Evolutionary conservation across 257 asterid species (phyloP).

Genomic region (Solanum pennellii): DNA sequence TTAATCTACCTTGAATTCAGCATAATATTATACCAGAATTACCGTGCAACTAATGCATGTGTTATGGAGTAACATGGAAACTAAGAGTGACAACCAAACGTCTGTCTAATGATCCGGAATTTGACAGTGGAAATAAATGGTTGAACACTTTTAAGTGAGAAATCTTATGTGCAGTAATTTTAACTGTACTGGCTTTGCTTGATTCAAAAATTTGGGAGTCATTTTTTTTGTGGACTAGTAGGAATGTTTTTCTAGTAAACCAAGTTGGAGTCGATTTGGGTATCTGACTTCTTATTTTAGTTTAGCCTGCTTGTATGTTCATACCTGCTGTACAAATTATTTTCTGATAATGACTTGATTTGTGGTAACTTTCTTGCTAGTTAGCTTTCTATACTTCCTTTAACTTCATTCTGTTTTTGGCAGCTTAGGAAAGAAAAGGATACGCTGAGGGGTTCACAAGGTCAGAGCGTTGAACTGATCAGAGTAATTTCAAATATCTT

Average conservation of each 20-base stretch:
- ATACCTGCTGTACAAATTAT: not conserved
- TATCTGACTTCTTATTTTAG: not conserved
- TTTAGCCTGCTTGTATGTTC: not conserved
- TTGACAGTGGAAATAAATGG: not conserved
- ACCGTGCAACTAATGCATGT: not conserved
- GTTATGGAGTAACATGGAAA: not conserved
- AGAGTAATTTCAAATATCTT: conserved; percentile 30
- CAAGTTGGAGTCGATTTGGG: not conserved
- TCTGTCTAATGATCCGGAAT: not conserved
- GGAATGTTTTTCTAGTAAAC: not conserved
- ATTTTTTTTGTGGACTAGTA: not conserved
- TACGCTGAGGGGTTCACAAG: conserved; percentile 52
- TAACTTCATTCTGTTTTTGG: not conserved
- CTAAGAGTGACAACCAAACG: not conserved
- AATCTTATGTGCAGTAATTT: not conserved
- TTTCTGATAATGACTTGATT: not conserved
- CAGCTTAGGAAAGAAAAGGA: conserved; percentile 76
- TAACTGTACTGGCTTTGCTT: not conserved
- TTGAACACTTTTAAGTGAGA: not conserved
- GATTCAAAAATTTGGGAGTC: not conserved
- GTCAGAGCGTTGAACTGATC: conserved; percentile 64
- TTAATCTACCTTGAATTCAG: not conserved
- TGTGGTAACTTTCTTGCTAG: not conserved
- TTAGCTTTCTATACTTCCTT: not conserved
- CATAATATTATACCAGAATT: not conserved